Evolutionary conservation across 768 basidiomycete genomes (phyloP), one percentile per base, ranked within the genome.

Genomic region (Calvatia gigantea): DNA sequence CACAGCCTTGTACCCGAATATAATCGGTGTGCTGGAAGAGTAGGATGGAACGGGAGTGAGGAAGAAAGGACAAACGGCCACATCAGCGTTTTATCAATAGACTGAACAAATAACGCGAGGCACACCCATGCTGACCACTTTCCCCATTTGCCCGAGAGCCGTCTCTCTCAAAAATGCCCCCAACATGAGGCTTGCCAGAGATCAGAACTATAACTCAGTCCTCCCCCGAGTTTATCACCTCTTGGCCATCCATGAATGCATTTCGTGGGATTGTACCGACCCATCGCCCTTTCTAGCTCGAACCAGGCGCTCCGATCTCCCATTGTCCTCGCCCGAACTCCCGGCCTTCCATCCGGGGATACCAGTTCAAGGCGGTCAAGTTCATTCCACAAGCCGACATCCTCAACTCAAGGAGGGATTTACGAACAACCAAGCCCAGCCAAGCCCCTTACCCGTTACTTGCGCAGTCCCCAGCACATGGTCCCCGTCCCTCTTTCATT

Each of bases 21-120:
- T 11, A 52, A 45, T 19, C 28, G 52, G n/a, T 25, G 33, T 4
- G 17, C 17, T 33, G 31, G 15, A 43, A 8, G 23, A 35, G 23
- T 45, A 33, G 43, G 28, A 45, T 9, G 25, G 41, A n/a, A n/a
- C n/a, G n/a, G 19, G 31, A 53, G 32, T 29, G 44, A 43, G 42
- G 51, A 17, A 25, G 27, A 43, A 19, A 28, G 15, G 25, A 12
- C 31, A 12, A n/a, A 15, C n/a, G 25, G 44, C 51, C 31, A 33
- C 39, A 25, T 25, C 41, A 35, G 17, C 46, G n/a, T 19, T 53
- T 53, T 53, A 53, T 53, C 41, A 33, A 43, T 32, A 53, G 51
- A 27, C 14, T 12, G 52, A 37, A 46, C 52, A 54, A 54, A 54
- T 35, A 54, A 54, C 32, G 52, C 43, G 52, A 54, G 52, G 52